Evolutionary conservation across 2,329 filamentous ascomycete genomes (phyloP).

Genomic region (Chaetomiaceae sp.): DNA sequence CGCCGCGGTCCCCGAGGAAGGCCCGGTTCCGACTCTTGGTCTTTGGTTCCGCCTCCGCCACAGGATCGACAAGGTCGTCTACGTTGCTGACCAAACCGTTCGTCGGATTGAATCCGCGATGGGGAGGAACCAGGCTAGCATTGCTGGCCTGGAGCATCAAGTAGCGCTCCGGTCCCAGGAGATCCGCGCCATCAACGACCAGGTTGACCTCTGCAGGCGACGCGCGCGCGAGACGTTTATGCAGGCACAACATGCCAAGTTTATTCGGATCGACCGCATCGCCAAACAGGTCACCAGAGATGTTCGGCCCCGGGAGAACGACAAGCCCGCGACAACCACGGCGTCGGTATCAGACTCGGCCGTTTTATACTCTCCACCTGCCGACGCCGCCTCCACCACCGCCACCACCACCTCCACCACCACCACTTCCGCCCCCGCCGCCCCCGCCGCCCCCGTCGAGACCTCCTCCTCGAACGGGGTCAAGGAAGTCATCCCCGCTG

Average conservation of each 20-base stretch:
- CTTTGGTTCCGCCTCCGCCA: constrained; percentile 7
- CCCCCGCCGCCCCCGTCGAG: not conserved
- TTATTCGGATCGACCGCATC: not conserved
- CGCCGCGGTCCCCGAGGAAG: constrained; percentile 1
- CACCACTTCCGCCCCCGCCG: not conserved
- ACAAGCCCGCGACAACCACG: no score
- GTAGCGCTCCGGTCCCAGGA: not conserved
- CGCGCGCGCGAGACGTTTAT: not conserved
- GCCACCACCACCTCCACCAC: no score
- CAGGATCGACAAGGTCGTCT: not conserved
- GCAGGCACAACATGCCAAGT: not conserved
- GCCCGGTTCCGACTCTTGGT: not conserved
- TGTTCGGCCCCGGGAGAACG: not conserved
- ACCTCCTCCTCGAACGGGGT: not conserved
- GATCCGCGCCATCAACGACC: not conserved
- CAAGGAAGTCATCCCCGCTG: no score
- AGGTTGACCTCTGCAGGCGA: not conserved
- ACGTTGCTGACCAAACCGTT: not conserved
- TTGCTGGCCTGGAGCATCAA: constrained; percentile 5
- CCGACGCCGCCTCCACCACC: no score
- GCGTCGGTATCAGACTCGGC: no score
- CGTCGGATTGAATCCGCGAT: not conserved
- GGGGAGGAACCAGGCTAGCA: not conserved
- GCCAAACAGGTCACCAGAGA: not conserved
- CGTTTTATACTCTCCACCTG: no score